phyloP scores from a whole-genome alignment of 2,329 filamentous ascomycete species.

The Pezicula radicicola region DNA sequence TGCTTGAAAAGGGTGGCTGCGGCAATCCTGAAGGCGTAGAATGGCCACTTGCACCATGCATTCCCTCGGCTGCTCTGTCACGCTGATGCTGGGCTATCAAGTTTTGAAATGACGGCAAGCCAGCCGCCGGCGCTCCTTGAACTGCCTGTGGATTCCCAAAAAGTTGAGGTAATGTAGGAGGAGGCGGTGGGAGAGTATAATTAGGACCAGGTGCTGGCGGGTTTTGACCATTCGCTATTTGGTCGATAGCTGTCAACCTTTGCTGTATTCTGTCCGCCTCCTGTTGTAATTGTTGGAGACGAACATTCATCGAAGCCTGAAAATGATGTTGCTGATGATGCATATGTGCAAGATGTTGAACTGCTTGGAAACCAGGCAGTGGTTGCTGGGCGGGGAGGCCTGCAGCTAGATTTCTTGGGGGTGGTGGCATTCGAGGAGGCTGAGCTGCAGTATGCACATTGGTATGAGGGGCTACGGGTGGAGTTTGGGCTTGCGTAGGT shows the following conservation, averaged over 20 bases:
- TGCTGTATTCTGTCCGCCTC: not conserved
- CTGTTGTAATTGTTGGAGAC: not conserved
- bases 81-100: slow-evolving; percentile 30
- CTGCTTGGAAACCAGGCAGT: slow-evolving; percentile 21
- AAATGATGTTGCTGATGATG: slow-evolving; percentile 7
- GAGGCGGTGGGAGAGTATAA: not conserved
- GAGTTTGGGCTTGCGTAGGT: not conserved
- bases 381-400: slow-evolving; percentile 18
- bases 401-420: not conserved
- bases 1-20: slow-evolving; percentile 20
- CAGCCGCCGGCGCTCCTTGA: not conserved
- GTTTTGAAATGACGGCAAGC: slow-evolving; percentile 7
- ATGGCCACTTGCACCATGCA: slow-evolving; percentile 13
- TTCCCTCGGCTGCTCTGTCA: slow-evolving; percentile 19
- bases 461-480: not conserved
- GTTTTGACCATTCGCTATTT: not conserved
- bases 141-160: not conserved
- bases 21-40: slow-evolving; percentile 13
- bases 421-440: slow-evolving; percentile 4
- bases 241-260: not conserved
- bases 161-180: not conserved
- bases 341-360: slow-evolving; percentile 19
- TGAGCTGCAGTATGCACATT: not conserved
- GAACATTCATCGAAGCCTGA: not conserved
- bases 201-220: not conserved